phyloP scores from a whole-genome alignment of 352 stramenopile genomes.

The Phytophthora capsici region DNA sequence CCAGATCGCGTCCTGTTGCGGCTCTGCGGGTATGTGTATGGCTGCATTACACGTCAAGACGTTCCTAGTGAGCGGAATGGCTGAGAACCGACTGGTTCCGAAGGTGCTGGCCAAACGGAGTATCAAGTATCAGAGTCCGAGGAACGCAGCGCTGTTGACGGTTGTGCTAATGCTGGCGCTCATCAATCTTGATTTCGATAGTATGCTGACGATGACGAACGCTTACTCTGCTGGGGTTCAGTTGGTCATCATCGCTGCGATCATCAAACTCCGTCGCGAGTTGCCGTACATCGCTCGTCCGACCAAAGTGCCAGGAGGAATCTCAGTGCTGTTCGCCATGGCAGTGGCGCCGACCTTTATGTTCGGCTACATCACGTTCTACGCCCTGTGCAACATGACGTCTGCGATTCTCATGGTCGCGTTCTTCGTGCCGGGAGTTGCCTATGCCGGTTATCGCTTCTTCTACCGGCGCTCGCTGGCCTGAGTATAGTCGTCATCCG shows the following conservation, averaged over 20 bases:
- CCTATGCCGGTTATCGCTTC: conserved; percentile 36
- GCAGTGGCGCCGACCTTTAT: conserved; percentile 47
- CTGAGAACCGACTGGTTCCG: conserved; percentile 86
- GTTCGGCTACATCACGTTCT: conserved; percentile 62
- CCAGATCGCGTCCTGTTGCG: conserved; percentile 75
- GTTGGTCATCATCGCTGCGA: conserved; percentile 90
- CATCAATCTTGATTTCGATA: conserved; percentile 67
- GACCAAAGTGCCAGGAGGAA: conserved; percentile 59
- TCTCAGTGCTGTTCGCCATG: conserved; percentile 41
- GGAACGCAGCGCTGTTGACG: conserved; percentile 44
- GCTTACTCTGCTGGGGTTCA: conserved; percentile 89
- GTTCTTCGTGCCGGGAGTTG: conserved; percentile 50
- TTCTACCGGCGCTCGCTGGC: conserved; percentile 30
- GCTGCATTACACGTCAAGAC: conserved; percentile 91
- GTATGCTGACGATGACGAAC: conserved; percentile 90
- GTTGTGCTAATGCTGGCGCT: conserved; percentile 53
- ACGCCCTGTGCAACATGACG: conserved; percentile 39
- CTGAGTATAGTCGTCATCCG: not conserved
- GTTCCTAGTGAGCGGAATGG: conserved; percentile 84
- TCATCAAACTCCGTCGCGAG: conserved; percentile 87
- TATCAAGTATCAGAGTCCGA: conserved; percentile 44
- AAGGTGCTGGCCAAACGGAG: conserved; percentile 72
- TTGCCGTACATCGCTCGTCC: conserved; percentile 78
- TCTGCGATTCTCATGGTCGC: conserved; percentile 40
- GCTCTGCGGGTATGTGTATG: conserved; percentile 90